phyloP scores from a whole-genome alignment of 2,329 filamentous ascomycete species.

The Trichoderma breve region DNA sequence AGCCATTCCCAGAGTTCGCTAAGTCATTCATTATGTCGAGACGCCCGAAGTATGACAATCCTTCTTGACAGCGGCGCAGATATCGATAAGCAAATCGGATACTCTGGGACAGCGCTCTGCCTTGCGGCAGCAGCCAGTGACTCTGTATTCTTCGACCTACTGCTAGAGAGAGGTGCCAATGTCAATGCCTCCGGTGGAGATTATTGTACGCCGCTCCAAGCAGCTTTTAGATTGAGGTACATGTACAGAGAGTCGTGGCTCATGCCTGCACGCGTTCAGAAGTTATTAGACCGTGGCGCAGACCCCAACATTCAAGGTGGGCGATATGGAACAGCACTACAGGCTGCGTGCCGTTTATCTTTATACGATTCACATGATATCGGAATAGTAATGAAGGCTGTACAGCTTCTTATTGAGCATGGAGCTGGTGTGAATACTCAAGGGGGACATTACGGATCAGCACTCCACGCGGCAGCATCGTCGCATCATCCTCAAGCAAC shows the following conservation, averaged over 20 bases:
- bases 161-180: background rate
- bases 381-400: background rate
- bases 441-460: background rate
- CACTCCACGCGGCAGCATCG: background rate
- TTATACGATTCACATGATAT: background rate
- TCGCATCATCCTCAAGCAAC: background rate
- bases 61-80: background rate
- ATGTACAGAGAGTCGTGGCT: too few relatives aligned
- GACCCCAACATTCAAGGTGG: background rate
- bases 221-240: background rate
- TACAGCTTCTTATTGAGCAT: background rate
- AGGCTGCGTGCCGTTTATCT: background rate
- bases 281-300: background rate
- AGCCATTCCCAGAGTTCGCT: background rate
- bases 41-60: background rate
- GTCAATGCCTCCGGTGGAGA: background rate
- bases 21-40: too few relatives aligned
- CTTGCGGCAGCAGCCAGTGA: accelerated
- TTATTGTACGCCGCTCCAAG: background rate
- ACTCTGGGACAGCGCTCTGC: background rate
- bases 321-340: background rate
- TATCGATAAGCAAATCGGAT: background rate
- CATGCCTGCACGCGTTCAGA: too few relatives aligned
- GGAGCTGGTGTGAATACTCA: background rate
- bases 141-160: background rate